Conservation (phyloP, 257 asterid species). For the Primulina eburnea region DNA sequence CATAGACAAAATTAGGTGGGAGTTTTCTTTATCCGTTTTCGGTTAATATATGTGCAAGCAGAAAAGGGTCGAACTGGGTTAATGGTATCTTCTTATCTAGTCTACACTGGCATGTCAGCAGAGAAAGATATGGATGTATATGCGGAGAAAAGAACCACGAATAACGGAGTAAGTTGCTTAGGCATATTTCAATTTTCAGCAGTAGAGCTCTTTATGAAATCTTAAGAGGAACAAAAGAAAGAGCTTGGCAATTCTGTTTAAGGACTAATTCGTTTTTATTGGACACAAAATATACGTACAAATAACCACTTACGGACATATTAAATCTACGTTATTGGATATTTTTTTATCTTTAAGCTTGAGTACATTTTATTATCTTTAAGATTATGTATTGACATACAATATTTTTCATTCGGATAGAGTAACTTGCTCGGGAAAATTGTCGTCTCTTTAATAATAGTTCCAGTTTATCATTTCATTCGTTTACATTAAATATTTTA, state of each 20-base stretch:
- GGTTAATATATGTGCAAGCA: slow-evolving; percentile 43
- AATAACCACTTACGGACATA: neutral
- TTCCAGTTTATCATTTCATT: too few relatives aligned
- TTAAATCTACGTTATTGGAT: neutral
- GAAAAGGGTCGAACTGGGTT: slow-evolving; percentile 92
- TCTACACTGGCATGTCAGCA: slow-evolving; percentile 64
- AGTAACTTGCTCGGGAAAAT: too few relatives aligned
- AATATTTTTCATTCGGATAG: too few relatives aligned
- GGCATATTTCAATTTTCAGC: neutral
- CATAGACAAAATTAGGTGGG: neutral
- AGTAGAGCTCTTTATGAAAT: neutral
- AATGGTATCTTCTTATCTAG: slow-evolving; percentile 68
- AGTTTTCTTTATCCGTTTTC: neutral
- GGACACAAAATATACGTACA: neutral
- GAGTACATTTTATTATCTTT: too few relatives aligned
- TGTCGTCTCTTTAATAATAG: too few relatives aligned
- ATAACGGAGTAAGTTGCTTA: slow-evolving; percentile 52
- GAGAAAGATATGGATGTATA: slow-evolving; percentile 70
- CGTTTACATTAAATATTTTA: too few relatives aligned
- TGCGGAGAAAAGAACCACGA: slow-evolving; percentile 77
- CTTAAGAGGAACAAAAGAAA: neutral
- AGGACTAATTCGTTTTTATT: neutral
- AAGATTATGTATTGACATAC: too few relatives aligned
- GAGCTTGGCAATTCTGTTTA: neutral
- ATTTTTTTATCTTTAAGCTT: neutral